phyloP scores from a whole-genome alignment of 257 asterid genomes.

The Solanum ossicruentum region DNA sequence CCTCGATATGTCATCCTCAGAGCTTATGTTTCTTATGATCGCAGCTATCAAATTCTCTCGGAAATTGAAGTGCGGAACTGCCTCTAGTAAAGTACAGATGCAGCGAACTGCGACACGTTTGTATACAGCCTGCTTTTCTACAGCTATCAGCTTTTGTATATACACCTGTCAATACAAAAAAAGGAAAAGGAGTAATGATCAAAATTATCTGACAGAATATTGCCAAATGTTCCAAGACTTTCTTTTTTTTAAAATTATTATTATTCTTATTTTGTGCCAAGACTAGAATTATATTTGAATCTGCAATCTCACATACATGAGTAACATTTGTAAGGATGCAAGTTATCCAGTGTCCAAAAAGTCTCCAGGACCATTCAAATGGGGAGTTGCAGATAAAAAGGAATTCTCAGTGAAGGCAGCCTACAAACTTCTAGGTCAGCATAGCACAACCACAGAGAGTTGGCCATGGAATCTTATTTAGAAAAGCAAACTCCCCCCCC shows the following conservation, averaged over 20 bases:
- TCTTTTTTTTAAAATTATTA: no score
- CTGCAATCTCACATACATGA: not conserved
- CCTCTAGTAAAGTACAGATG: conserved; percentile 68
- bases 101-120: conserved; percentile 73
- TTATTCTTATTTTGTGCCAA: not conserved
- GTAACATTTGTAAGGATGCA: not conserved
- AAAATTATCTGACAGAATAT: not conserved
- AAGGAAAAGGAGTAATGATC: conserved; percentile 7
- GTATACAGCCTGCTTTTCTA: conserved; percentile 49
- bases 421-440: no score
- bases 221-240: not conserved
- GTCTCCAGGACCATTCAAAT: not conserved
- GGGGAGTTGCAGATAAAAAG: no score
- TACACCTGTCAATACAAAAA: conserved; percentile 45
- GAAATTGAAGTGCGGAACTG: conserved; percentile 89
- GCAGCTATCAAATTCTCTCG: conserved; percentile 64
- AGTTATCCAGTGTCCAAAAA: not conserved
- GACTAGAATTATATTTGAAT: not conserved
- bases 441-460: no score
- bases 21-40: conserved; percentile 64
- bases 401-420: no score
- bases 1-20: conserved; percentile 80
- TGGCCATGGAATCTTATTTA: no score
- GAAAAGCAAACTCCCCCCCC: no score
- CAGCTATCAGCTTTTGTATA: conserved; percentile 60